Evolutionary conservation across 805 yeast genomes (phyloP).

Genomic region (Monosporozyma unispora): DNA sequence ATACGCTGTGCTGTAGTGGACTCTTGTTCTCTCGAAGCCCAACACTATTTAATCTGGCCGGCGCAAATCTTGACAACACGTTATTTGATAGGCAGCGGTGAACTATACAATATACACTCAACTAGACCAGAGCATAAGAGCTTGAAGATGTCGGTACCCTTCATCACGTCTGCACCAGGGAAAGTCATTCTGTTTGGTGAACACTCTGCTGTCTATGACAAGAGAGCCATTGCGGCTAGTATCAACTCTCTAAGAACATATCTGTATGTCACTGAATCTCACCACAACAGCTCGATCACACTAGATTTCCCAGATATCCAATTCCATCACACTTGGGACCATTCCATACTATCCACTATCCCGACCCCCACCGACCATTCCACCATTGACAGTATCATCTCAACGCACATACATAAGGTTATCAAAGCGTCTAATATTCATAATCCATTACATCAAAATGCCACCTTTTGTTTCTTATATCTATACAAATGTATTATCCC

Average conservation of each 20-base stretch:
- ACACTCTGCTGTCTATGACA: conserved; percentile 88
- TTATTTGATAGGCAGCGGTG: no score
- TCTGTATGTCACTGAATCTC: conserved; percentile 43
- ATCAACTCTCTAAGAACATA: conserved; percentile 72
- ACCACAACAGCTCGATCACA: conserved; percentile 37
- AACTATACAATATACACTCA: no score
- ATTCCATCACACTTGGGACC: conserved; percentile 53
- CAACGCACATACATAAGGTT: neutral
- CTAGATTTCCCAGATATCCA: conserved; percentile 81
- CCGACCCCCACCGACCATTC: neutral
- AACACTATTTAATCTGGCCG: no score
- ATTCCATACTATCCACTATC: neutral
- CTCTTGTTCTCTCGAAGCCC: no score
- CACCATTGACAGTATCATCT: neutral
- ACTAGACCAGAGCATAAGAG: no score
- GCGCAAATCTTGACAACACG: no score
- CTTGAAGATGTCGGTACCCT: conserved; percentile 34
- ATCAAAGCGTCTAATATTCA: neutral
- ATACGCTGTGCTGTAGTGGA: no score
- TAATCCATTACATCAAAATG: conserved; percentile 54
- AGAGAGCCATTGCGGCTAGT: conserved; percentile 95
- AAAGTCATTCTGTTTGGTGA: conserved; percentile 94
- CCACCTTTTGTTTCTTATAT: conserved; percentile 80
- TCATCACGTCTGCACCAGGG: conserved; percentile 89
- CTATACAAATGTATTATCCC: conserved; percentile 34